phyloP scores from a whole-genome alignment of 1,284 basidiomycete genomes.

The Trichosporon coremiiforme region DNA sequence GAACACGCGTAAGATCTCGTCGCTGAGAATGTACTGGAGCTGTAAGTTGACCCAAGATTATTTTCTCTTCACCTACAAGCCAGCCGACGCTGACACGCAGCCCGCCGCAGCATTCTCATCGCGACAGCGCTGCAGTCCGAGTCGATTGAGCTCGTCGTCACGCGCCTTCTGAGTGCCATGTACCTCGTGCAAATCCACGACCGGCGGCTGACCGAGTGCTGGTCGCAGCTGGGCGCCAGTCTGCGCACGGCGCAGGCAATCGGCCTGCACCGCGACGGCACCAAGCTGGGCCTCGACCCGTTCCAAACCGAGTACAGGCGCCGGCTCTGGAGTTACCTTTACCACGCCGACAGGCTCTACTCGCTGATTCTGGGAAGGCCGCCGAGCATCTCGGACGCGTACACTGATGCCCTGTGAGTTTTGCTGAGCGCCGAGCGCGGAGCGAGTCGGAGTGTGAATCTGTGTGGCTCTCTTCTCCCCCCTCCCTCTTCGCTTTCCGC shows the following conservation, averaged over 20 bases:
- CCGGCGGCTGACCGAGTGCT: constrained; percentile 68
- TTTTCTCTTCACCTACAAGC: not conserved
- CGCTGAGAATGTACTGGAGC: constrained; percentile 88
- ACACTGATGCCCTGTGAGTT: constrained; percentile 53
- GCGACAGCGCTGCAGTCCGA: constrained; percentile 88
- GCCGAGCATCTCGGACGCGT: constrained; percentile 62
- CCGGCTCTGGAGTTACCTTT: constrained; percentile 89
- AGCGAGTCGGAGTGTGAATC: not conserved
- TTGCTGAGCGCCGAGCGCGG: not conserved
- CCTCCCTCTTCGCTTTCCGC: not conserved
- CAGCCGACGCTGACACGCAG: constrained; percentile 55
- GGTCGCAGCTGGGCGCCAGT: constrained; percentile 91
- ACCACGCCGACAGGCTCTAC: constrained; percentile 76
- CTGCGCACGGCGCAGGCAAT: constrained; percentile 91
- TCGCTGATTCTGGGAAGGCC: constrained; percentile 89
- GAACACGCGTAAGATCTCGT: constrained; percentile 71
- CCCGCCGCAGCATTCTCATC: constrained; percentile 81
- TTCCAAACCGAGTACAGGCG: constrained; percentile 84
- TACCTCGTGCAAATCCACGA: constrained; percentile 74
- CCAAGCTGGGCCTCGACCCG: constrained; percentile 66
- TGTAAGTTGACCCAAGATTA: constrained; percentile 62
- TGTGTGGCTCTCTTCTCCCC: not conserved
- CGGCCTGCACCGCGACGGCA: constrained; percentile 88
- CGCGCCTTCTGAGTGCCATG: constrained; percentile 82
- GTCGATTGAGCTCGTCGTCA: constrained; percentile 83